These are phyloP conservation scores for Quercus agrifolia DNA, from an alignment of 306 rosid genomes.

Conservation along the genomic window DNA sequence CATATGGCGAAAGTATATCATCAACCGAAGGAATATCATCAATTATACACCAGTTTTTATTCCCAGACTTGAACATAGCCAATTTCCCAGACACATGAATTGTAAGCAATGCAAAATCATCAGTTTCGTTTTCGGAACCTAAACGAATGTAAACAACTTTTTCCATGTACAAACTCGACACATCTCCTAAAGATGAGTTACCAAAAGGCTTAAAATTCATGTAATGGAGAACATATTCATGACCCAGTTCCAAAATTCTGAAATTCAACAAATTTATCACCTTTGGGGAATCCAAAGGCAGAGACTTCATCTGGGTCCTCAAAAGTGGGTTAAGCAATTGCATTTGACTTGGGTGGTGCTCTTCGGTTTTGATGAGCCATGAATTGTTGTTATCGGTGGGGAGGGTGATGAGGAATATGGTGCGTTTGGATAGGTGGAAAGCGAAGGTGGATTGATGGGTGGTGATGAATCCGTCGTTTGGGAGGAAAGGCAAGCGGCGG, in stretches of 20 bases:
- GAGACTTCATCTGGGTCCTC: constrained; percentile 21
- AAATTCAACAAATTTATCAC: constrained; percentile 32
- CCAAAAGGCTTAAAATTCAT: constrained; percentile 23
- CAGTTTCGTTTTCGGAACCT: constrained; percentile 6
- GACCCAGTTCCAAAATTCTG: constrained; percentile 39
- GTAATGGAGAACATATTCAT: constrained; percentile 45
- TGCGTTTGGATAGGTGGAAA: constrained; percentile 49
- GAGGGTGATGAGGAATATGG: constrained; percentile 26
- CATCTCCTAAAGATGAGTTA: constrained; percentile 21
- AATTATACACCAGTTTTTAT: constrained; percentile 53
- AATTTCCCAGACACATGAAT: constrained; percentile 80
- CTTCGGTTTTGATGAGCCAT: constrained; percentile 52
- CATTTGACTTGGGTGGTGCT: constrained; percentile 16
- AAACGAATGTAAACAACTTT: constrained; percentile 52
- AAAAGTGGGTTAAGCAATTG: constrained; percentile 44
- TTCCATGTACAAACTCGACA: constrained; percentile 53
- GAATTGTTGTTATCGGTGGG: constrained; percentile 1
- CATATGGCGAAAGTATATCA: constrained; percentile 61
- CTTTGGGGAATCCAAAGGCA: constrained; percentile 31
- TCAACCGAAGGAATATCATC: constrained; percentile 49
- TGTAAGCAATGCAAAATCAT: constrained; percentile 49
- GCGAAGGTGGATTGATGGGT: constrained; percentile 33
- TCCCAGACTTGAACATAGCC: constrained; percentile 50
- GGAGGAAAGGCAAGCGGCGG: constrained; percentile 44
- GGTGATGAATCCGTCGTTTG: constrained; percentile 29